Percentiles rank a stretch among this genome's conserved stretches.
Conservation (phyloP, 345 rosid genomes). For the Eucalyptus microcorys region DNA sequence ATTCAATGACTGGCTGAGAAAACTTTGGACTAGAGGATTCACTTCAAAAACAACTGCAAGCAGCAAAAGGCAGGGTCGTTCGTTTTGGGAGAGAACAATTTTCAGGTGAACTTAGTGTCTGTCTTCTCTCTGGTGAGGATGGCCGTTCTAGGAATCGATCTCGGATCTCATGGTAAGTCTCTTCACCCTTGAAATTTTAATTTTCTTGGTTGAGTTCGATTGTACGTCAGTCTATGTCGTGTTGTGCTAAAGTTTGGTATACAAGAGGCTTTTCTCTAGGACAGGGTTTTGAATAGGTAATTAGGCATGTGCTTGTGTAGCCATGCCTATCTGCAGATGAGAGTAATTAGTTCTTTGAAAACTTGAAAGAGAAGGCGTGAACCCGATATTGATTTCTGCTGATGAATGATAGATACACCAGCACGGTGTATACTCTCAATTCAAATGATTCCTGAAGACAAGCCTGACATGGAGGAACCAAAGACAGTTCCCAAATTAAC, state of each 20-base stretch:
- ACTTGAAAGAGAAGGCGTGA: neutral
- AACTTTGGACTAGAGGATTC: neutral
- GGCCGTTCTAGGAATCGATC: neutral
- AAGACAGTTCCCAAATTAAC: neutral
- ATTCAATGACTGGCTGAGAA: neutral
- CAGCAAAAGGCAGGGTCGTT: neutral
- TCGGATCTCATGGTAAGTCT: neutral
- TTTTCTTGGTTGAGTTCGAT: neutral
- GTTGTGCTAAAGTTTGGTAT: neutral
- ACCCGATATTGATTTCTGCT: neutral
- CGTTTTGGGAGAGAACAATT: neutral
- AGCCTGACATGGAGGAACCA: neutral
- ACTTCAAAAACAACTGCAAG: neutral
- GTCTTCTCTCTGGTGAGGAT: neutral
- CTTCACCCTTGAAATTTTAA: neutral
- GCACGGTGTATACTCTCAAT: neutral
- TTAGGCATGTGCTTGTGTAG: neutral
- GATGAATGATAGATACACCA: neutral
- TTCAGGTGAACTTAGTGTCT: neutral
- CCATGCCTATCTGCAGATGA: neutral
- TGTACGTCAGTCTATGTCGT: neutral
- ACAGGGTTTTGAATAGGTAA: neutral
- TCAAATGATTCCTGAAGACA: neutral
- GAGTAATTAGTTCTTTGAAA: neutral
- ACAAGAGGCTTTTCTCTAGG: neutral